phyloP scores from a whole-genome alignment of 768 basidiomycete genomes.

The Agrocybe pediades region DNA sequence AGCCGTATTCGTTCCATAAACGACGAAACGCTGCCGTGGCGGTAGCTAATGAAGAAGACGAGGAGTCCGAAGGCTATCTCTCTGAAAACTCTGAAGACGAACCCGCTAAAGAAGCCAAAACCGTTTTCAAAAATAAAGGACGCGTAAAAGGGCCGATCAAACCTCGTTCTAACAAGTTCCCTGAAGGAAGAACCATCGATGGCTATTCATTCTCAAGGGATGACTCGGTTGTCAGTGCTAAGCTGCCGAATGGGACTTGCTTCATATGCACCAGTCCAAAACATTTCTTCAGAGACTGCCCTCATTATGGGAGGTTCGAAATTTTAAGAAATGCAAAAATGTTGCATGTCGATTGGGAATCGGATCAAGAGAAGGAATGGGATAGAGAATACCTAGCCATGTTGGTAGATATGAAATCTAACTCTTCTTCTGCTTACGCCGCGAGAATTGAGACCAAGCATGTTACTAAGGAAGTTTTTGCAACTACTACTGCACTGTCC shows the following conservation, averaged over 20 bases:
- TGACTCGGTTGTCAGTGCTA: constrained; percentile 2
- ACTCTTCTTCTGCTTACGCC: constrained; percentile 6
- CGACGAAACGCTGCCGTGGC: too few relatives aligned
- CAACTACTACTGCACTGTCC: too few relatives aligned
- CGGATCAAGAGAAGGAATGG: not conserved
- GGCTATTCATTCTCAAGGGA: not conserved
- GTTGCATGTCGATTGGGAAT: constrained; percentile 13
- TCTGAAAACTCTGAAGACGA: too few relatives aligned
- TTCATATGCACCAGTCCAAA: constrained; percentile 22
- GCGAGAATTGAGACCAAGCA: too few relatives aligned
- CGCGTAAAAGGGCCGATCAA: not conserved
- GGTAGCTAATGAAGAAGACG: too few relatives aligned
- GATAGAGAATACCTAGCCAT: constrained; percentile 16
- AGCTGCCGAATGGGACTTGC: constrained; percentile 12
- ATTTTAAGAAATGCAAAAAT: constrained; percentile 3
- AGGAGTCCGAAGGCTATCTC: too few relatives aligned
- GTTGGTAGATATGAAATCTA: constrained; percentile 12
- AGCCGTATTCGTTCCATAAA: too few relatives aligned
- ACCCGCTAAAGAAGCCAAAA: too few relatives aligned
- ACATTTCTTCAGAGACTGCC: constrained; percentile 15
- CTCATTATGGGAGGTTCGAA: constrained; percentile 13
- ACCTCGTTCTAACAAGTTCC: not conserved
- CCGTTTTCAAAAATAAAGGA: not conserved
- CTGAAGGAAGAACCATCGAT: not conserved
- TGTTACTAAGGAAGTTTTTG: too few relatives aligned